These are phyloP conservation scores for Trichoderma breve DNA, from an alignment of 2,329 filamentous ascomycete species.

Conservation along the genomic window DNA sequence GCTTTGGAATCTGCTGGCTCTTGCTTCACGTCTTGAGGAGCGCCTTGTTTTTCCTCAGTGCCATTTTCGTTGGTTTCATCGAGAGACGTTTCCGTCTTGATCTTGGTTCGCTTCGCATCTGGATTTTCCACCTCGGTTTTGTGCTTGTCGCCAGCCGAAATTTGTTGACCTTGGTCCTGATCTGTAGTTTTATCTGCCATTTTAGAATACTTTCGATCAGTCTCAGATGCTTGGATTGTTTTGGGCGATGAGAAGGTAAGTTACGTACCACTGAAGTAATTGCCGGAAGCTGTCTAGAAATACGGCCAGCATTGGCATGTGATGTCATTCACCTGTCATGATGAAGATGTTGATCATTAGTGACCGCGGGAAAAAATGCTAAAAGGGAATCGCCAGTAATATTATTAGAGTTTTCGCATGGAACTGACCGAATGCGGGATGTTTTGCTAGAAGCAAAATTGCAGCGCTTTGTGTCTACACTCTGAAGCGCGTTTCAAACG, in stretches of 20 bases:
- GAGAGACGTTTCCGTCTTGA: conserved; percentile 22
- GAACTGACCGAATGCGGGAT: not conserved
- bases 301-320: conserved; percentile 17
- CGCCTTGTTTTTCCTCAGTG: not conserved
- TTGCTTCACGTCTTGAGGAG: not conserved
- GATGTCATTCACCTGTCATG: conserved; percentile 28
- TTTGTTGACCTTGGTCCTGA: not conserved
- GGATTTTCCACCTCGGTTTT: conserved; percentile 29
- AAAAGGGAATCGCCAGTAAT: not conserved
- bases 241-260: not conserved
- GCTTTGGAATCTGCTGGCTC: conserved; percentile 1
- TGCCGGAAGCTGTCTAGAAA: not conserved
- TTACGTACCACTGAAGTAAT: not conserved
- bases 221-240: not conserved
- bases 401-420: not conserved
- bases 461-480: not conserved
- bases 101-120: conserved; percentile 30
- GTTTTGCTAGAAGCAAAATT: not conserved
- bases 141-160: conserved; percentile 30
- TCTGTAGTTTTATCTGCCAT: not conserved
- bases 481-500: not conserved
- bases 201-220: not conserved
- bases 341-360: not conserved
- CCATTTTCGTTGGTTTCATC: not conserved
- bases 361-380: not conserved